These are phyloP conservation scores for Chaetomium sp. DNA, from an alignment of 2,329 filamentous ascomycete species.

Conservation along the genomic window DNA sequence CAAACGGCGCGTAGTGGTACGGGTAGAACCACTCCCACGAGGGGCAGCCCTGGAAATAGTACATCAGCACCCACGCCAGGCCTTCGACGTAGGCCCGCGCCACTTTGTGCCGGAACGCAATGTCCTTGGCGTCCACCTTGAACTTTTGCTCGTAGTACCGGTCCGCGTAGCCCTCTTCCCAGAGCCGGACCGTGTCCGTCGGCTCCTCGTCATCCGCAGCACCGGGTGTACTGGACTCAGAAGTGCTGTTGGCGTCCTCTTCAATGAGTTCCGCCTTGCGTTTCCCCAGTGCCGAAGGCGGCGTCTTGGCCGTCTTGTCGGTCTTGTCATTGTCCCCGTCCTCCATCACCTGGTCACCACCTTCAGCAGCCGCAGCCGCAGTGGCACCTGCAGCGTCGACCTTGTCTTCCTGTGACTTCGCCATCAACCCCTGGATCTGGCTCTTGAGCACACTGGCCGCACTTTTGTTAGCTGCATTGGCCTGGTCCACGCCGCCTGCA, in stretches of 20 bases:
- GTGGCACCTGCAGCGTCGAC: too few relatives aligned
- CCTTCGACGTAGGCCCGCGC: constrained; percentile 90
- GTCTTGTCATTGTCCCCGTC: constrained; percentile 14
- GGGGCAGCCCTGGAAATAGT: constrained; percentile 97
- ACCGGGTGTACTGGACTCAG: constrained; percentile 39
- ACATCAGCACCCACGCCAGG: constrained; percentile 87
- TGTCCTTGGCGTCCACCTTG: constrained; percentile 69
- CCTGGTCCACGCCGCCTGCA: constrained; percentile 46
- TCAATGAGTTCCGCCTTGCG: constrained; percentile 70
- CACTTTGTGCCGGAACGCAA: constrained; percentile 82
- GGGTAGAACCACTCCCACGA: constrained; percentile 99
- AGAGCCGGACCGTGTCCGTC: constrained; percentile 77
- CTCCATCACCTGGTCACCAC: constrained; percentile 2
- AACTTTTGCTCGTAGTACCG: constrained; percentile 98
- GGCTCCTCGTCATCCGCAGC: constrained; percentile 57
- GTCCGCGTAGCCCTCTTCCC: constrained; percentile 93
- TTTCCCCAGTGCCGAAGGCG: constrained; percentile 43
- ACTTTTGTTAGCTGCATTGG: constrained; percentile 85
- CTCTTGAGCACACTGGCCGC: constrained; percentile 84
- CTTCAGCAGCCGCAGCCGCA: too few relatives aligned
- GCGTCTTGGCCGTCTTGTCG: constrained; percentile 16
- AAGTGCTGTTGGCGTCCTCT: constrained; percentile 49
- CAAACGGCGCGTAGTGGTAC: constrained; percentile 97
- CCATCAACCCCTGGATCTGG: constrained; percentile 53
- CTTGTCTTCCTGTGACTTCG: constrained; percentile 16